A percentile compares a stretch with the other conserved stretches of the same genome.
phyloP scores from a whole-genome alignment of 1,139 yeast species.

The Saccharomycopsis hybrid region DNA sequence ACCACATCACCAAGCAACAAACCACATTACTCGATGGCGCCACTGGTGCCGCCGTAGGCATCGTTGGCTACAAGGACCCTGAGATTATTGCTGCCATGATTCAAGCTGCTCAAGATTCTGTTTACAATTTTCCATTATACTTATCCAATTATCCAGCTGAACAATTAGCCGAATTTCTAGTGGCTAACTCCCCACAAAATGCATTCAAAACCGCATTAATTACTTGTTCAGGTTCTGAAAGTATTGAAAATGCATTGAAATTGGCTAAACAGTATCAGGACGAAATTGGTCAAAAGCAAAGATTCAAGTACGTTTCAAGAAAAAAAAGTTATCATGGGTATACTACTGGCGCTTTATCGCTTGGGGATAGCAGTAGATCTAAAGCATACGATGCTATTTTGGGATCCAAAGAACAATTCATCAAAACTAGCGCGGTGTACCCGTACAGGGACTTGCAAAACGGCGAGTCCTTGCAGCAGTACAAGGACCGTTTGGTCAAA shows the following conservation, averaged over 20 bases:
- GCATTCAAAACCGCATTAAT: slow-evolving; percentile 49
- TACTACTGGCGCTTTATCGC: slow-evolving; percentile 48
- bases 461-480: slow-evolving; percentile 44
- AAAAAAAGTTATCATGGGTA: slow-evolving; percentile 53
- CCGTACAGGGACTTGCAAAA: slow-evolving; percentile 44
- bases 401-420: slow-evolving; percentile 24
- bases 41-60: slow-evolving; percentile 62
- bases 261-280: slow-evolving; percentile 49
- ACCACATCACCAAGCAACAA: slow-evolving; percentile 39
- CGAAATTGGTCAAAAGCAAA: slow-evolving; percentile 44
- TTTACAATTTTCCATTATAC: slow-evolving; percentile 41
- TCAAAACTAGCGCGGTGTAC: slow-evolving; percentile 40
- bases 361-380: slow-evolving; percentile 40
- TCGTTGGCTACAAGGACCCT: slow-evolving; percentile 54
- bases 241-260: slow-evolving; percentile 54
- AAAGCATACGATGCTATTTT: slow-evolving; percentile 38
- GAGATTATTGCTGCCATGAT: slow-evolving; percentile 43
- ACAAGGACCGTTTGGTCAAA: slow-evolving; percentile 39
- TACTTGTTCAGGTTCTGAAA: slow-evolving; percentile 57
- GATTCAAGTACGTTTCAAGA: slow-evolving; percentile 47
- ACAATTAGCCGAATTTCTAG: slow-evolving; percentile 44
- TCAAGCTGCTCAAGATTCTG: slow-evolving; percentile 40
- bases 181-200: slow-evolving; percentile 47
- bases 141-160: slow-evolving; percentile 42
- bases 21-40: slow-evolving; percentile 43